Evolutionary conservation across 2,329 filamentous ascomycete species (phyloP).

Genomic region (Colletotrichum sp.): DNA sequence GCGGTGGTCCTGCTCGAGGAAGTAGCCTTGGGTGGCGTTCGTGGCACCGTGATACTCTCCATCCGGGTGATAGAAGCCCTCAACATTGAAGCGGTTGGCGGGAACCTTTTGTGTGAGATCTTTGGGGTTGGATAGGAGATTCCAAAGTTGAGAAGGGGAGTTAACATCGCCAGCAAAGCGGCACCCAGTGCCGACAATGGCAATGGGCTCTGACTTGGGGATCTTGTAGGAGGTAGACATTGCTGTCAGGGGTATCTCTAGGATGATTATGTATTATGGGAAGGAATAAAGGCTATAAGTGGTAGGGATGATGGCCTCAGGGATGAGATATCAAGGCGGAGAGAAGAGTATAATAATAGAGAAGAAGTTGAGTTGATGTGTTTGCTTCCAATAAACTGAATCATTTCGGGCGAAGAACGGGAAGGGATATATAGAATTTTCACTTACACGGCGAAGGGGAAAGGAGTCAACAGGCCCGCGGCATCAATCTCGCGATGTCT

Average conservation of each 20-base stretch:
- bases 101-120: constrained; percentile 27
- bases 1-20: constrained; percentile 28
- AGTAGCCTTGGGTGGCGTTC: constrained; percentile 17
- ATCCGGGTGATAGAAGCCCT: constrained; percentile 30
- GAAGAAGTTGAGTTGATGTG: constrained; percentile 6
- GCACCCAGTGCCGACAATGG: constrained; percentile 43
- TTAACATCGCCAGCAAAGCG: constrained; percentile 41
- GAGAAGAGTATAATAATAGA: constrained; percentile 13
- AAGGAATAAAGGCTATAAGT: not conserved
- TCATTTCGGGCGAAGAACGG: not conserved
- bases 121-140: constrained; percentile 34
- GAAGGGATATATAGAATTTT: constrained; percentile 16
- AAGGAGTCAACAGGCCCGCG: not conserved
- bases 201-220: constrained; percentile 38
- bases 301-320: not conserved
- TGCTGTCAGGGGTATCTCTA: constrained; percentile 16
- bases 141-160: constrained; percentile 39
- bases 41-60: constrained; percentile 22
- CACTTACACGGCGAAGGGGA: not conserved
- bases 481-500: constrained; percentile 1
- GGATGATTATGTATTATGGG: constrained; percentile 10
- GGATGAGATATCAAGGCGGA: not conserved
- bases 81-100: constrained; percentile 24
- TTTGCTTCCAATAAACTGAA: not conserved
- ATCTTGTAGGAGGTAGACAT: constrained; percentile 21